Conservation (phyloP, 2,329 filamentous ascomycete genomes). For the Pseudocercospora ulei region DNA sequence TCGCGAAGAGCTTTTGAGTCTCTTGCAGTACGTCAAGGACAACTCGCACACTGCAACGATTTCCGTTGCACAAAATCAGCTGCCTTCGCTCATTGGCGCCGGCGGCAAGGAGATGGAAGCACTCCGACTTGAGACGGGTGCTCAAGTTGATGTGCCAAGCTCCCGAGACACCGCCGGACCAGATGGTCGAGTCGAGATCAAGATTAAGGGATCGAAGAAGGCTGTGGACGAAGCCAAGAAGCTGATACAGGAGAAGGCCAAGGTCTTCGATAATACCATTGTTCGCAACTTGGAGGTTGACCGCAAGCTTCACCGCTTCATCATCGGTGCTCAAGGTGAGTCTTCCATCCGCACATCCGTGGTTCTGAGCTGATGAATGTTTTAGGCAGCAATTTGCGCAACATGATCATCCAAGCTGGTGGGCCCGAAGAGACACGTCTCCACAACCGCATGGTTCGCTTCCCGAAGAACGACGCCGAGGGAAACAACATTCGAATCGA, state of each 20-base stretch:
- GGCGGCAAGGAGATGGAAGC: conserved; percentile 86
- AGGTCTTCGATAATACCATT: conserved; percentile 82
- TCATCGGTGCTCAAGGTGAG: conserved; percentile 84
- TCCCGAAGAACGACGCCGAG: conserved; percentile 80
- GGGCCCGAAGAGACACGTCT: conserved; percentile 78
- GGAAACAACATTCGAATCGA: conserved; percentile 73
- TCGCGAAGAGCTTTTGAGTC: conserved; percentile 77
- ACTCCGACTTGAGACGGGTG: conserved; percentile 71
- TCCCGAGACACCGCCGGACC: conserved; percentile 59
- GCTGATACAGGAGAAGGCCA: conserved; percentile 73
- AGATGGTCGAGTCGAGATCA: conserved; percentile 67
- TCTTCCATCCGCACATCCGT: conserved; percentile 20
- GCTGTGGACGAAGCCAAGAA: conserved; percentile 89
- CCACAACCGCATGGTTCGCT: conserved; percentile 82
- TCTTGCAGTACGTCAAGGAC: conserved; percentile 82
- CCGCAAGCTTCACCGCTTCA: conserved; percentile 77
- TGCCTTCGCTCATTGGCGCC: conserved; percentile 87
- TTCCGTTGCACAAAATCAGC: conserved; percentile 77
- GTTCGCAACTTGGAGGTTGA: conserved; percentile 80
- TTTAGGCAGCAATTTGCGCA: conserved; percentile 71
- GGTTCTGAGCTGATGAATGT: conserved; percentile 35
- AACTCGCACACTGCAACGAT: conserved; percentile 72
- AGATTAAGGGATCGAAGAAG: conserved; percentile 82
- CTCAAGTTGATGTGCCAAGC: conserved; percentile 83
- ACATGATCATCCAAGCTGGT: conserved; percentile 77